Evolutionary conservation across 192 early-diverging fungal species (phyloP), one percentile per base, ranked within the genome.

Genomic region (Umbelopsis sp.): DNA sequence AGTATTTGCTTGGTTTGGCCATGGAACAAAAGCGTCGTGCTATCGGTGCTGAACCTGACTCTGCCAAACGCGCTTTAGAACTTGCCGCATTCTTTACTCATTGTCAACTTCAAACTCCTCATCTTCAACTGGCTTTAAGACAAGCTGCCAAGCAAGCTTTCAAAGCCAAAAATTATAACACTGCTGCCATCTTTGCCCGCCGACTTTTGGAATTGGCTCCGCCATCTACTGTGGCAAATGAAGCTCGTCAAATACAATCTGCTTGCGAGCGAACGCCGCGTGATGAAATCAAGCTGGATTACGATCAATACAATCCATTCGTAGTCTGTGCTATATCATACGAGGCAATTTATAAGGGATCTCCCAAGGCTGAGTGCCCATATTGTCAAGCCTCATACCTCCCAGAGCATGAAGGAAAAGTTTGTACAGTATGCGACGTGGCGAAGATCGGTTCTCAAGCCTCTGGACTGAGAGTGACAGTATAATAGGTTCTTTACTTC

Each of bases 251-350:
- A 84, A 88, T 94, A 69, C 87, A 91, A 67, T 81, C 87, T 8
- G 85, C 88, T 23, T 90, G 89, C 70, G 92, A 95, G 74, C 89
- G 87, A 35, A 92, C 87, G 66, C 90, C 91, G 58, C 84, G 86
- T 21, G 93, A 98, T 80, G 89, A 89, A 73, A 85, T 96, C 27
- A 70, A 84, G 21, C 76, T 99, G 20, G 90, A 95, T 49, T 99
- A 98, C 77, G 95, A 99, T 74, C 93, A 94, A 76, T 95, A 92
- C 85, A 98, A 96, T 76, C 95, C 97, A 65, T 97, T 98, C 76
- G 89, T 90, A 3, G 80, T 96, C 3, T 98, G 97, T 74, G 93
- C 85, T 13, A 84, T 86, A 41, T 91, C 95, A 27, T 93, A 88
- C 71, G 87, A 91, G 37, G 95, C 98, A 7, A 98, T 99, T 69